These are phyloP conservation scores for Ceratobasidium papillatum DNA, from an alignment of 1,284 basidiomycete species.

Conservation along the genomic window DNA sequence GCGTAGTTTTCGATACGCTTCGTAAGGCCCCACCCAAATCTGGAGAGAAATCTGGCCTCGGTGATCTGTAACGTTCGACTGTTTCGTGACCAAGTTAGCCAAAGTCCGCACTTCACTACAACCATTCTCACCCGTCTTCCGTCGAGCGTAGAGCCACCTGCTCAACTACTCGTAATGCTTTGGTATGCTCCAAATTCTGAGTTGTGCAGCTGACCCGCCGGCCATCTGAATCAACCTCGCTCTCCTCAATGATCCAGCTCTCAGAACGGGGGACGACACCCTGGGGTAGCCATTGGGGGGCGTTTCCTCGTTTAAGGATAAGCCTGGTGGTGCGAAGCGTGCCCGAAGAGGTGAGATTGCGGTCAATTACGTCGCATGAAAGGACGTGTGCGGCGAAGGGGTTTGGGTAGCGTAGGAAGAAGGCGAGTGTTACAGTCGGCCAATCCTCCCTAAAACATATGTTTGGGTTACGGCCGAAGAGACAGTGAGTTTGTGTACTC, in stretches of 20 bases:
- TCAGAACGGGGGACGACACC: constrained; percentile 79
- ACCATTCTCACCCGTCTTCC: constrained; percentile 64
- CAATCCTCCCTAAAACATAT: constrained; percentile 76
- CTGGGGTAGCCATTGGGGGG: constrained; percentile 90
- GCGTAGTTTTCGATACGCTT: constrained; percentile 82
- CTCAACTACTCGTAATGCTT: constrained; percentile 83
- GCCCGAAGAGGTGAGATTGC: constrained; percentile 73
- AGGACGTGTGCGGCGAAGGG: constrained; percentile 94
- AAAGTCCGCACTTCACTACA: background rate
- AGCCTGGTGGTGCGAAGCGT: constrained; percentile 88
- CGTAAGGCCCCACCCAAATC: constrained; percentile 83
- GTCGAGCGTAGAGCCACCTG: constrained; percentile 69
- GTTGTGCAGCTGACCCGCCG: constrained; percentile 75
- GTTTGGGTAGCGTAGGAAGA: constrained; percentile 96
- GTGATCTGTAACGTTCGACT: constrained; percentile 80
- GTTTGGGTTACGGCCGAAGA: background rate
- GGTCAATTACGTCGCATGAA: constrained; percentile 93
- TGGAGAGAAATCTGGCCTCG: constrained; percentile 77
- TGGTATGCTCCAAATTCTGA: constrained; percentile 83
- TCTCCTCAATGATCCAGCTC: constrained; percentile 91
- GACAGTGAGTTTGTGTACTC: constrained; percentile 11
- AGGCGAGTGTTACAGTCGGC: constrained; percentile 91
- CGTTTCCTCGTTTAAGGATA: constrained; percentile 88
- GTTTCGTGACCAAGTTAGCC: constrained; percentile 24
- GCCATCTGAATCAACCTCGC: constrained; percentile 82